A percentile compares a stretch with the other conserved stretches of the same genome.
Evolutionary conservation across 2,329 filamentous ascomycete species (phyloP).

Genomic region (Cryphonectria parasitica): DNA sequence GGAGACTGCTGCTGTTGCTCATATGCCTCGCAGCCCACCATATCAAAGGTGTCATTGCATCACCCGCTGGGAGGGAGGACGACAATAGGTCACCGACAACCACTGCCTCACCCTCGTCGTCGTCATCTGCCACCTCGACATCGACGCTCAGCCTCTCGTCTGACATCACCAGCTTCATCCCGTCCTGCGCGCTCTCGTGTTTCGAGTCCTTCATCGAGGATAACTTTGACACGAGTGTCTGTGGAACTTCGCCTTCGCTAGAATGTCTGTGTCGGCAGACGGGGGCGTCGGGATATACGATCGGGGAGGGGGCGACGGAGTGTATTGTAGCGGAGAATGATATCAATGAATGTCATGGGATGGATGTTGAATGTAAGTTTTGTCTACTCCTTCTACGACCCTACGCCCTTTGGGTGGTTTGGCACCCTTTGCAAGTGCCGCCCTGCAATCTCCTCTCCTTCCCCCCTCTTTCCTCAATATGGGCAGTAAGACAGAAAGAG

Average conservation of each 20-base stretch:
- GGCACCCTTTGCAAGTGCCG: not conserved
- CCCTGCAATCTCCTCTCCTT: not conserved
- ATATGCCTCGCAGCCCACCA: constrained; percentile 16
- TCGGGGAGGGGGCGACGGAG: constrained; percentile 72
- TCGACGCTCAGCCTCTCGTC: constrained; percentile 38
- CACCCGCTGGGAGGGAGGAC: not conserved
- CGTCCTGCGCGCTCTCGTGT: constrained; percentile 63
- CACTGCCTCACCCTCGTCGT: constrained; percentile 38
- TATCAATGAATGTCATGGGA: constrained; percentile 55
- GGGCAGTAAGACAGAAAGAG: not conserved
- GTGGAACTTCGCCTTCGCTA: constrained; percentile 56
- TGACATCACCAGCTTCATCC: constrained; percentile 51
- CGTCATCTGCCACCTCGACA: constrained; percentile 35
- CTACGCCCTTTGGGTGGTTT: not conserved
- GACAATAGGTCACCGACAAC: not conserved
- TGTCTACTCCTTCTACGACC: not conserved
- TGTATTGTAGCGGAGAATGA: constrained; percentile 62
- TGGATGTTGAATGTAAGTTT: constrained; percentile 46
- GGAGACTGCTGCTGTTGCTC: constrained; percentile 18
- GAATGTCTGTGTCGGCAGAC: constrained; percentile 66
- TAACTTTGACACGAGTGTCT: constrained; percentile 58
- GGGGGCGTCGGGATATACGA: constrained; percentile 65
- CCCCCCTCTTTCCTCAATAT: too few species aligned
- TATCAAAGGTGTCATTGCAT: not conserved
- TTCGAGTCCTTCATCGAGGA: constrained; percentile 64